A percentile compares a stretch with the other conserved stretches of the same genome.
phyloP scores from a whole-genome alignment of 768 basidiomycete species.

The Dentipellis fragilis region DNA sequence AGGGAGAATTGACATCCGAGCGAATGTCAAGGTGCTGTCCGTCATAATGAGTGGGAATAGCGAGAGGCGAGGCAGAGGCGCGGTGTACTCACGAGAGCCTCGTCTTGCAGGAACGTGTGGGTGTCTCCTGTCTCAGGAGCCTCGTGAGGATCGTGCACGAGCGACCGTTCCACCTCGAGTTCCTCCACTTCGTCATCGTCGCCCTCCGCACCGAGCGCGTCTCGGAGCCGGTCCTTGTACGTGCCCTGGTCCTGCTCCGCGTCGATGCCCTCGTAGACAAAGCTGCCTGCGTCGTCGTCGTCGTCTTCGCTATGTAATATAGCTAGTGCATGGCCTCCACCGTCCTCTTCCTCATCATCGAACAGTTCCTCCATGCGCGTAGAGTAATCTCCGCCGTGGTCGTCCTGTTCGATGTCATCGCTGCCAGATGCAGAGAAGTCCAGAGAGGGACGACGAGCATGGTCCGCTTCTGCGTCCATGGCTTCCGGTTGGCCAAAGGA shows the following conservation, averaged over 20 bases:
- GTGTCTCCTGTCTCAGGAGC: too few species aligned
- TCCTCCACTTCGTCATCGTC: constrained; percentile 36
- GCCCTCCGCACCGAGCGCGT: constrained; percentile 60
- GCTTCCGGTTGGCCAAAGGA: too few species aligned
- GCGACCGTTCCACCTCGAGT: constrained; percentile 35
- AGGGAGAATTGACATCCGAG: constrained; percentile 15
- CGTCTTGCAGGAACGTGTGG: neutral
- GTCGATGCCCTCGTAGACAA: constrained; percentile 68
- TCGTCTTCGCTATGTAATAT: constrained; percentile 16
- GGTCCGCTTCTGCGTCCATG: constrained; percentile 2
- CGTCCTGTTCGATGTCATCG: constrained; percentile 33
- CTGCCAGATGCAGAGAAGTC: constrained; percentile 28
- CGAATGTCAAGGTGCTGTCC: constrained; percentile 26
- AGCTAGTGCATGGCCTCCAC: neutral
- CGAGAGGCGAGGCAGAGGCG: constrained; percentile 12
- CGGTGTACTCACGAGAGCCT: constrained; percentile 22
- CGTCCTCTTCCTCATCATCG: constrained; percentile 25
- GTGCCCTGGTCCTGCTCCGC: constrained; percentile 35
- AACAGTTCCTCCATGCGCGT: constrained; percentile 62
- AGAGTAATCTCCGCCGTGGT: constrained; percentile 48
- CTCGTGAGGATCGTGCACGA: constrained; percentile 24
- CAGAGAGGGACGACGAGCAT: constrained; percentile 13
- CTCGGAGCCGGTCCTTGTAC: constrained; percentile 61
- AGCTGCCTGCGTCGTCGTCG: constrained; percentile 41
- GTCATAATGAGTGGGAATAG: constrained; percentile 18